Base-by-base conservation (phyloP, 768 basidiomycete genomes). In the Ramaria rubella region DNA sequence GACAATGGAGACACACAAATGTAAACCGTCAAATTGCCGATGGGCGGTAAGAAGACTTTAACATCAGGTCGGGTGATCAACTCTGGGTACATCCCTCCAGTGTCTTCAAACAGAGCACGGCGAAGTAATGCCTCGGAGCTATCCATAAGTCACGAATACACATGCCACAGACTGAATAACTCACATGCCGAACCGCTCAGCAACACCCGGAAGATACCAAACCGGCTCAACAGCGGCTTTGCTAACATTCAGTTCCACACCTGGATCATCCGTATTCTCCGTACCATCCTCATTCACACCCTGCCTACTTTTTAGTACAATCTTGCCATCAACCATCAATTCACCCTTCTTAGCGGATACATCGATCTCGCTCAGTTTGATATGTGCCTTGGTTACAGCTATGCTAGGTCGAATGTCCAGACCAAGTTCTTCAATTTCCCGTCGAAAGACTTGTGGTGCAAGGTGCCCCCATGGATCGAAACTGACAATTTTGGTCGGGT, bases 221-320 rank as follows among this genome's bases (percentile, higher is more conserved):
- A 97, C 94, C 0, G 94, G 95, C 66, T 97, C 95, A 7, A 97
- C 86, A 0, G 95, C 94, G 0, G 94, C 94, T 72, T 97, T 97
- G 67, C 83, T 85, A n/a, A 87, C 81, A 45, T 74, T 81, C 12
- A 97, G 81, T 73, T 98, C 95, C 17, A 97, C 82, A 5, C 95
- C 94, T 7, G 85, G 82, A 55, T 81, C 77, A 24, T 74, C 79
- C 6, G 73, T 69, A 54, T 78, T 83, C 58, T 65, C 65, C 0
- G 77, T 76, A 12, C 86, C 86, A 63, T 90, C 86, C 19, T 77
- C 76, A 48, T 87, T 87, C 52, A 65, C 73, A 51, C 85, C 64
- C 42, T 83, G 87, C 17, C 72, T 72, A 60, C 85, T 88, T 69
- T 78, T 79, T 60, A 89, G 66, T 30, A 96, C 87, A 54, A 97